These are phyloP conservation scores for Sorghum bicolor DNA, from an alignment of 176 grass and related monocot genomes.

Conservation along the genomic window Sorghum_bicolor_NCBIv3 NC_012871.2:13610501-13611000, in stretches of 20 bases:
- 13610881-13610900: slow-evolving; percentile 45
- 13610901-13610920: slow-evolving; percentile 51
- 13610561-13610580: slow-evolving; percentile 45
- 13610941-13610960: slow-evolving; percentile 32
- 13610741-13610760: slow-evolving; percentile 49
- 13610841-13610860: background rate
- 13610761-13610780: slow-evolving; percentile 41
- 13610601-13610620: slow-evolving; percentile 16
- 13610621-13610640: slow-evolving; percentile 32
- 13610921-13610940: slow-evolving; percentile 52
- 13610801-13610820: slow-evolving; percentile 18
- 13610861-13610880: slow-evolving; percentile 40
- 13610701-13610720: slow-evolving; percentile 33
- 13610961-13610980: slow-evolving; percentile 15
- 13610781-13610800: slow-evolving; percentile 32
- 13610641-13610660: slow-evolving; percentile 32
- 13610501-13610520: slow-evolving; percentile 44
- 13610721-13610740: background rate
- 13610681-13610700: slow-evolving; percentile 51
- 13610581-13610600: slow-evolving; percentile 46
- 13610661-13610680: slow-evolving; percentile 46
- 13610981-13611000: slow-evolving; percentile 45
- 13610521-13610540: background rate
- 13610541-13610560: slow-evolving; percentile 15
- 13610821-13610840: slow-evolving; percentile 32